A percentile compares a stretch with the other conserved stretches of the same genome.
These are phyloP conservation scores for Trypanosoma lewisi DNA, from an alignment of 208 protist genomes.

Conservation along the genomic window DNA sequence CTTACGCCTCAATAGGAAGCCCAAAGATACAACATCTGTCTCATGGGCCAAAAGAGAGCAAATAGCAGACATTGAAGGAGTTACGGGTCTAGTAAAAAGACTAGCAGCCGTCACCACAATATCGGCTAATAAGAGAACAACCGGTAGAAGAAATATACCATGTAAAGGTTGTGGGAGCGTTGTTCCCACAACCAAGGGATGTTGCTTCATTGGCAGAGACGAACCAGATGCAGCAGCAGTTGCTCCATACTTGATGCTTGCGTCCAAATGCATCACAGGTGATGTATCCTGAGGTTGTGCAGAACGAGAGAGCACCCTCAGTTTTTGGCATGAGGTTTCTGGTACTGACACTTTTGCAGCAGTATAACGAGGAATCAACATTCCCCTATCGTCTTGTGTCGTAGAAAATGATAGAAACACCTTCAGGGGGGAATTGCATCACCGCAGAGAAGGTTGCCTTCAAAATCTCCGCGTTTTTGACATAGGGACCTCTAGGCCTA, in stretches of 20 bases:
- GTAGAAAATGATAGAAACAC: slow-evolving; percentile 33
- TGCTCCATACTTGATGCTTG: slow-evolving; percentile 39
- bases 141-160: slow-evolving; percentile 39
- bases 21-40: slow-evolving; percentile 45
- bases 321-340: slow-evolving; percentile 28
- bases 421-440: neutral
- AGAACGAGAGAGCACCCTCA: slow-evolving; percentile 58
- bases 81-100: slow-evolving; percentile 32
- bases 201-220: slow-evolving; percentile 13
- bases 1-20: slow-evolving; percentile 49
- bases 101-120: slow-evolving; percentile 48
- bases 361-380: slow-evolving; percentile 50
- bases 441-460: neutral
- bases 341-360: slow-evolving; percentile 48
- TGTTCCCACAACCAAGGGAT: slow-evolving; percentile 41
- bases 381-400: slow-evolving; percentile 32
- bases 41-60: slow-evolving; percentile 44
- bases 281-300: slow-evolving; percentile 21
- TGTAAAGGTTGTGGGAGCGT: slow-evolving; percentile 41
- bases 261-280: slow-evolving; percentile 14
- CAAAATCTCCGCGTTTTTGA: slow-evolving; percentile 26
- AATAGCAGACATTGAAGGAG: slow-evolving; percentile 35
- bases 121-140: slow-evolving; percentile 55
- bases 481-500: slow-evolving; percentile 33
- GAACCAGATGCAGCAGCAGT: slow-evolving; percentile 1